Base-by-base conservation (phyloP, 2,329 filamentous ascomycete genomes). In the Talaromyces pinophilus region DNA sequence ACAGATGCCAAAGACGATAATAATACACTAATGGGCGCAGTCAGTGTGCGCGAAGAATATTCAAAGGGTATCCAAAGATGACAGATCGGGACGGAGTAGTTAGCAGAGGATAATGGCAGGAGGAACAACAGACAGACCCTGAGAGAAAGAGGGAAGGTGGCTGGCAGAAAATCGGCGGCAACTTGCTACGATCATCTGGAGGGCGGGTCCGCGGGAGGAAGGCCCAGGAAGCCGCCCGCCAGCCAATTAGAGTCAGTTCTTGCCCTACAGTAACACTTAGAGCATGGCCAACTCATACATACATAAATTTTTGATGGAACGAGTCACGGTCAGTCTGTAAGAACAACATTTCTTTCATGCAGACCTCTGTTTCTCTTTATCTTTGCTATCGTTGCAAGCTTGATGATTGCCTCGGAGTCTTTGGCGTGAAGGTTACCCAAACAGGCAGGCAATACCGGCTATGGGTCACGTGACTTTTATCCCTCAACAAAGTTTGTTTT, bases 101-200 rank as follows among this genome's bases (percentile, higher is more conserved):
- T 35, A 35, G 62, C 15, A 48, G 30, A 40, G 55, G 28, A 38
- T 19, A 42, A 44, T 19, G 17, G 42, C 17, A 44, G 17, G 17
- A 44, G 42, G 44, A 48, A 48, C 19, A 48, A 55, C 28, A 33
- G 52, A 35, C 52, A 57, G 33, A 38, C 30, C 30, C 52, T 38
- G 54, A 57, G 57, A 54, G 55, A 46, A 33, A 57, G 62, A 64
- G 52, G 40, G 63, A 55, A 35, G 57, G 63, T 59, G 57, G 57
- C 44, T 54, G 54, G 63, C 55, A 54, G 25, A 54, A 11, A 35
- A 40, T 19, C 30, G 42, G 57, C 54, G 63, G 54, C 55, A 42
- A 40, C 30, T 57, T 57, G 28, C 50, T 15, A 38, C 40, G 22
- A 40, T 15, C 55, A 54, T 44, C 28, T 59, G 62, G 52, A 54